Percentiles rank a stretch among this genome's conserved stretches.
phyloP scores from a whole-genome alignment of 495 filamentous ascomycete species.

The Podospora pseudoanserina region DNA sequence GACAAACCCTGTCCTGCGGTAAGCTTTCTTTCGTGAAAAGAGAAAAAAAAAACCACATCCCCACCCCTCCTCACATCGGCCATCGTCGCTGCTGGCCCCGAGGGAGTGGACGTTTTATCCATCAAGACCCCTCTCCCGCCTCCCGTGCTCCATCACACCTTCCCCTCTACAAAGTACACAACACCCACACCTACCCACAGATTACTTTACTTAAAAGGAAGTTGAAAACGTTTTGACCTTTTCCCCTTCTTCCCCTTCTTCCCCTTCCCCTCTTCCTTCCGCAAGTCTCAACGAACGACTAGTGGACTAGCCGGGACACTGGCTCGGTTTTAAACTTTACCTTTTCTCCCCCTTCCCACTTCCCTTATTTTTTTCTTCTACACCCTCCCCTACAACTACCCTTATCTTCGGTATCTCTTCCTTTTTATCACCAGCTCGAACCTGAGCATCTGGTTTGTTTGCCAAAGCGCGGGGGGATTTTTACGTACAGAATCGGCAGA shows the following conservation, averaged over 20 bases:
- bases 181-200: background rate
- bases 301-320: background rate
- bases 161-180: background rate
- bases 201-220: background rate
- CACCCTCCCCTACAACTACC: conserved; percentile 2
- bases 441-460: conserved; percentile 1
- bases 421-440: background rate
- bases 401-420: conserved; percentile 1
- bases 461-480: background rate
- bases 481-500: conserved; percentile 1
- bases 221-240: background rate
- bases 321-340: background rate
- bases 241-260: background rate
- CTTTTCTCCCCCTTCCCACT: conserved; percentile 5
- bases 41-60: background rate
- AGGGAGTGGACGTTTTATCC: background rate
- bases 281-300: background rate
- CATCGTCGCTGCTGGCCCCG: background rate
- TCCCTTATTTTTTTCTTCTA: conserved; percentile 1
- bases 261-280: background rate
- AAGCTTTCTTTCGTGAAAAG: background rate
- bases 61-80: background rate
- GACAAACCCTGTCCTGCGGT: background rate
- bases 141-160: background rate
- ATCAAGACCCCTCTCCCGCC: background rate